Conservation (phyloP, 371 early-diverging fungal species). For the Circinella minor region DNA sequence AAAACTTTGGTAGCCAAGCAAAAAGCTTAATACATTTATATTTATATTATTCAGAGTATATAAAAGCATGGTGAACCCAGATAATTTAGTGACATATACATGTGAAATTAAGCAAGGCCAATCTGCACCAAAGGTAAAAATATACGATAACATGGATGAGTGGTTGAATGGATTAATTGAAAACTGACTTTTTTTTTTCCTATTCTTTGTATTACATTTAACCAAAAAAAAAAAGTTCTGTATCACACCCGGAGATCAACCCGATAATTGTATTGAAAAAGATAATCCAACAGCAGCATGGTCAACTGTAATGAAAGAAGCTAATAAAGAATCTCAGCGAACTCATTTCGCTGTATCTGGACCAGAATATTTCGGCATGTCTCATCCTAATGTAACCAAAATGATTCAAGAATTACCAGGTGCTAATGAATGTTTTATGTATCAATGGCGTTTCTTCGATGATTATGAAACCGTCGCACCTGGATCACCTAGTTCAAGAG, state of each 20-base stretch:
- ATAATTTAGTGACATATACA: conserved; percentile 62
- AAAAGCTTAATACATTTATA: too few relatives aligned
- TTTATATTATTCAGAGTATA: conserved; percentile 51
- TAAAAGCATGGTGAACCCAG: conserved; percentile 73
- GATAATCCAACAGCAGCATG: conserved; percentile 89
- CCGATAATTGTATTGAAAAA: conserved; percentile 64
- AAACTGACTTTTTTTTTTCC: too few relatives aligned
- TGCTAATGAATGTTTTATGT: conserved; percentile 71
- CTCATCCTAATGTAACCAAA: conserved; percentile 83
- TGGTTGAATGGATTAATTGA: too few relatives aligned
- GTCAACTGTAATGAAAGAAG: conserved; percentile 79
- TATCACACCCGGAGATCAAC: conserved; percentile 73
- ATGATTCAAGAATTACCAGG: conserved; percentile 88
- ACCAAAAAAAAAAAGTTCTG: conserved; percentile 58
- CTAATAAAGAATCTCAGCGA: conserved; percentile 72
- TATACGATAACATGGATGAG: neutral
- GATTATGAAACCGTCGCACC: conserved; percentile 6
- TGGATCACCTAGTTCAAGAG: conserved; percentile 5
- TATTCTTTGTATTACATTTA: neutral
- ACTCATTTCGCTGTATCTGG: conserved; percentile 82
- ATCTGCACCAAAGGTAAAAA: conserved; percentile 56
- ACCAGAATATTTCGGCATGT: conserved; percentile 90
- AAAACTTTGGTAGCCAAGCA: neutral
- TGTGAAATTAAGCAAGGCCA: conserved; percentile 80
- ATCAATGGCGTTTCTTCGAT: conserved; percentile 55